These are phyloP conservation scores for Populus hybrid DNA, from an alignment of 441 rosid species.

Conservation along the genomic window DNA sequence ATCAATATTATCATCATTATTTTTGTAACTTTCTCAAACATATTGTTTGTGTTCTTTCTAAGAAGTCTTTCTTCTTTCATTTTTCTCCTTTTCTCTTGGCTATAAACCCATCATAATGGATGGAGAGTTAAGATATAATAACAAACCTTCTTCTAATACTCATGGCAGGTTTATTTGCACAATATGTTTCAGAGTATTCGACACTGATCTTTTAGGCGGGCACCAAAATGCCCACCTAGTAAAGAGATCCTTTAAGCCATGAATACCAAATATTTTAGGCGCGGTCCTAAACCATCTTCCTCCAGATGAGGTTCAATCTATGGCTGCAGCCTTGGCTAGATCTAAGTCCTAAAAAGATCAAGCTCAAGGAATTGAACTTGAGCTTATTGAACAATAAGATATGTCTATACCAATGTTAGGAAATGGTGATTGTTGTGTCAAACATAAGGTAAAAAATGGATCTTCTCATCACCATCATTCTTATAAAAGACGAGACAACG, in stretches of 20 bases:
- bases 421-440: not conserved
- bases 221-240: conserved; percentile 19
- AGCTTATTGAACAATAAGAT: not conserved
- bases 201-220: conserved; percentile 15
- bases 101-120: not conserved
- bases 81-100: not conserved
- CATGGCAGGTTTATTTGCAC: conserved; percentile 1
- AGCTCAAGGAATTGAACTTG: not conserved
- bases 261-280: conserved; percentile 18
- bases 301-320: not conserved
- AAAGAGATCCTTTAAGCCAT: not conserved
- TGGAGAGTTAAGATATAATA: conserved; percentile 8
- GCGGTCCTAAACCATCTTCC: conserved; percentile 25
- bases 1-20: too few species aligned
- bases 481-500: not conserved
- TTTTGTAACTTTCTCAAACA: too few species aligned
- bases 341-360: not conserved
- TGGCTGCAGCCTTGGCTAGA: not conserved
- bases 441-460: not conserved
- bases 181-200: conserved; percentile 12
- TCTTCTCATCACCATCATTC: not conserved
- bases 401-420: not conserved
- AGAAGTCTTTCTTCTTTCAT: not conserved
- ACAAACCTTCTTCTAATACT: not conserved
- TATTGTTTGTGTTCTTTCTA: not conserved